phyloP scores from a whole-genome alignment of 2,329 filamentous ascomycete genomes.

The Phaeosphaeriaceae sp. region DNA sequence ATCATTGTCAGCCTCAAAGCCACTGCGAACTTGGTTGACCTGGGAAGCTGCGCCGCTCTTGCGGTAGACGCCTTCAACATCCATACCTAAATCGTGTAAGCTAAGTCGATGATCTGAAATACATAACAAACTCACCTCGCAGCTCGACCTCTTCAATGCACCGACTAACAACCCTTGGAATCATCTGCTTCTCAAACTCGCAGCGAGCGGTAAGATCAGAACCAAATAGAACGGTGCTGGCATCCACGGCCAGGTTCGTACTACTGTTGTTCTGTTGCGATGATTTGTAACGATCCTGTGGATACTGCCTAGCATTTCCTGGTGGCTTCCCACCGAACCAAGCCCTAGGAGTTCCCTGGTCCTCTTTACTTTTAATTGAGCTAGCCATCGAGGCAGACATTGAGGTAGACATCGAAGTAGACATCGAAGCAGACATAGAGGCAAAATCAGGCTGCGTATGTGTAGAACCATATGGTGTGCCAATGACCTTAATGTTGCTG shows the following conservation, averaged over 20 bases:
- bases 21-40: slow-evolving; percentile 86
- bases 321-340: slow-evolving; percentile 44
- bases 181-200: slow-evolving; percentile 85
- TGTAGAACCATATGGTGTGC: slow-evolving; percentile 50
- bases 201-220: slow-evolving; percentile 86
- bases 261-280: slow-evolving; percentile 52
- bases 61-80: slow-evolving; percentile 95
- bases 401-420: slow-evolving; percentile 20
- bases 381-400: slow-evolving; percentile 42
- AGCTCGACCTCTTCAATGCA: slow-evolving; percentile 97
- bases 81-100: slow-evolving; percentile 66
- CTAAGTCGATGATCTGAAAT: too few species aligned
- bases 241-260: slow-evolving; percentile 47
- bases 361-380: slow-evolving; percentile 38
- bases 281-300: slow-evolving; percentile 37
- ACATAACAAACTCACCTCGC: slow-evolving; percentile 56
- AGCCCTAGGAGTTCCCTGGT: slow-evolving; percentile 32
- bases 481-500: slow-evolving; percentile 57
- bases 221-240: slow-evolving; percentile 73
- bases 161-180: slow-evolving; percentile 87
- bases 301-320: slow-evolving; percentile 14
- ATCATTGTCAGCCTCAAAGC: slow-evolving; percentile 85
- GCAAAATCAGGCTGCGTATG: slow-evolving; percentile 45
- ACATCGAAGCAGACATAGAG: slow-evolving; percentile 26
- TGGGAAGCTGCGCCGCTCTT: slow-evolving; percentile 95